These are phyloP conservation scores for Naganishia cerealis DNA, from an alignment of 1,284 basidiomycete genomes.

Conservation along the genomic window DNA sequence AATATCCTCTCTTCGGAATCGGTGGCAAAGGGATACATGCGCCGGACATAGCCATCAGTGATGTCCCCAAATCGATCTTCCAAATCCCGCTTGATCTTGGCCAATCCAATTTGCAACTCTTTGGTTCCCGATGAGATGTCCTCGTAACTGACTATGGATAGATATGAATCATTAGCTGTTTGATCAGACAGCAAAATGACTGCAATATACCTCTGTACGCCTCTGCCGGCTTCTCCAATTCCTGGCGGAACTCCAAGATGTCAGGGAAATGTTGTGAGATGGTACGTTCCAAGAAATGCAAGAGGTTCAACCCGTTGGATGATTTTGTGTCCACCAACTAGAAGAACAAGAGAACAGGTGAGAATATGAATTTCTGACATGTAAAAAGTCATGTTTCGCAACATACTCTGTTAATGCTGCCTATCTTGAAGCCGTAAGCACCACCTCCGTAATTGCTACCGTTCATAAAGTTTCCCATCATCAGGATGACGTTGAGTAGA, in stretches of 20 bases:
- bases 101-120: constrained; percentile 75
- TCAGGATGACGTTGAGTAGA: constrained; percentile 71
- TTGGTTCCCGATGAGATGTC: constrained; percentile 66
- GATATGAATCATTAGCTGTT: neutral
- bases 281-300: constrained; percentile 91
- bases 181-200: neutral
- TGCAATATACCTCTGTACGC: constrained; percentile 75
- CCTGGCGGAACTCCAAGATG: constrained; percentile 84
- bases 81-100: constrained; percentile 73
- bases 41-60: constrained; percentile 73
- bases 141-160: constrained; percentile 65
- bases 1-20: constrained; percentile 72
- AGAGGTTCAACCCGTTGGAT: constrained; percentile 82
- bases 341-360: constrained; percentile 2
- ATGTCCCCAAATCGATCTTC: constrained; percentile 72
- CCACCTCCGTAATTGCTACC: constrained; percentile 94
- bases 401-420: constrained; percentile 90
- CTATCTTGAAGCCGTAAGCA: constrained; percentile 94
- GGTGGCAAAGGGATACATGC: constrained; percentile 84
- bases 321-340: constrained; percentile 97
- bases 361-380: neutral
- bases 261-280: constrained; percentile 83
- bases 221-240: constrained; percentile 83
- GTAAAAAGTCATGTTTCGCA: neutral
- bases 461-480: constrained; percentile 98